Evolutionary conservation across 345 rosid species (phyloP).

Genomic region (Cardamine resedifolia): DNA sequence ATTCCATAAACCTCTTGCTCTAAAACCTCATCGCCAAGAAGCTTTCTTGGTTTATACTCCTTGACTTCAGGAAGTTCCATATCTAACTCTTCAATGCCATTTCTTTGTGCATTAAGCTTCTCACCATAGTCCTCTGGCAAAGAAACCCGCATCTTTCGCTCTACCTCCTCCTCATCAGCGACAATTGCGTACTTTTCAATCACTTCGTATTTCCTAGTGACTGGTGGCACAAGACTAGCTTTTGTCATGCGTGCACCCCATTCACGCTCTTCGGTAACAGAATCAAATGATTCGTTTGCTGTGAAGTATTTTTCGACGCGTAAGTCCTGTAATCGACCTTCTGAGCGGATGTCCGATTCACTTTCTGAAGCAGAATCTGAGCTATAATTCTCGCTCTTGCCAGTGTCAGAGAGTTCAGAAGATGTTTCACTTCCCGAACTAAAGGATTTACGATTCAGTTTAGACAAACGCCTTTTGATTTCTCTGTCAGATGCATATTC

Average conservation of each 20-base stretch:
- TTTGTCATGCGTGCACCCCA: slow-evolving; percentile 99
- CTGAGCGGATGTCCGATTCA: slow-evolving; percentile 70
- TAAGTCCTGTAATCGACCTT: slow-evolving; percentile 55
- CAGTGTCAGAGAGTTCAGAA: slow-evolving; percentile 71
- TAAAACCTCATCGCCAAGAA: slow-evolving; percentile 82
- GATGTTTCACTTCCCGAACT: slow-evolving; percentile 94
- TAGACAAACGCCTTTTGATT: slow-evolving; percentile 80
- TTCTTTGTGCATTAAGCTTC: slow-evolving; percentile 87
- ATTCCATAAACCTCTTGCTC: slow-evolving; percentile 99
- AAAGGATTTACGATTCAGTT: slow-evolving; percentile 74
- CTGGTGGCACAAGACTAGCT: slow-evolving; percentile 97
- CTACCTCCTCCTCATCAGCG: slow-evolving; percentile 90
- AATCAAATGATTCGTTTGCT: slow-evolving; percentile 61
- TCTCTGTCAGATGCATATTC: slow-evolving; percentile 91
- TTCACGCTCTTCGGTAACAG: slow-evolving; percentile 84
- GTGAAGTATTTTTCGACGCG: slow-evolving; percentile 59
- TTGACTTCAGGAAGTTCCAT: slow-evolving; percentile 99
- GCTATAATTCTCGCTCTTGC: slow-evolving; percentile 62
- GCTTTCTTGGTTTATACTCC: slow-evolving; percentile 91
- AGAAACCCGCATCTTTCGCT: slow-evolving; percentile 81
- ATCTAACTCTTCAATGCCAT: slow-evolving; percentile 89
- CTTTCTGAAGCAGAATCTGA: slow-evolving; percentile 88
- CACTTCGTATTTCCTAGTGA: slow-evolving; percentile 95
- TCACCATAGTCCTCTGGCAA: slow-evolving; percentile 95
- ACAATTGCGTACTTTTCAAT: slow-evolving; percentile 78